Evolutionary conservation across 257 asterid species (phyloP).

Genomic region (Ballota nigra): DNA sequence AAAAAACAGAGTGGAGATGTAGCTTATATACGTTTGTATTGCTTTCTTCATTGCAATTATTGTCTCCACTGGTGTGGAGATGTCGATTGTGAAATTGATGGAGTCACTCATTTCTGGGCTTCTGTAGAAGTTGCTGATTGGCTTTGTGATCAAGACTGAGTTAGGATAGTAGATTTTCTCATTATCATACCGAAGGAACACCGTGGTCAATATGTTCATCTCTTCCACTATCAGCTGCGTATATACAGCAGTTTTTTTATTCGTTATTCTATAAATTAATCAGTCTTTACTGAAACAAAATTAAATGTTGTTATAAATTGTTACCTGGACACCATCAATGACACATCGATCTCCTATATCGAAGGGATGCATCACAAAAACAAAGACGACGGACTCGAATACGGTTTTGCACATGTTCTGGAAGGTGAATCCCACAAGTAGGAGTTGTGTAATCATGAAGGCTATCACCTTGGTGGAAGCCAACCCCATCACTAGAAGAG

Average conservation of each 20-base stretch:
- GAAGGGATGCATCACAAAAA: conserved; percentile 69
- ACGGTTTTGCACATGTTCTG: conserved; percentile 68
- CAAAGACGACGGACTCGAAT: conserved; percentile 60
- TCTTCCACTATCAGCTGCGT: conserved; percentile 62
- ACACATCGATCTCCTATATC: conserved; percentile 72
- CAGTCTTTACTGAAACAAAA: not conserved
- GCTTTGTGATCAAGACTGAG: conserved; percentile 46
- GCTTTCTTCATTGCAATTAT: conserved; percentile 52
- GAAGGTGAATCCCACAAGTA: conserved; percentile 60
- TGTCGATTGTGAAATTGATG: conserved; percentile 46
- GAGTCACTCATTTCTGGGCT: conserved; percentile 65
- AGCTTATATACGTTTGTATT: conserved; percentile 38
- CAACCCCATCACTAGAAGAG: conserved; percentile 49
- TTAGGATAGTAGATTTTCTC: conserved; percentile 68
- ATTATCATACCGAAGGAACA: conserved; percentile 56
- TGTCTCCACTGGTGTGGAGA: conserved; percentile 49
- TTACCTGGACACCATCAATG: conserved; percentile 66
- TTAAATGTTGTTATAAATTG: not conserved
- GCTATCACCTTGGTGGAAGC: conserved; percentile 55
- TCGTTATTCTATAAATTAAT: no score
- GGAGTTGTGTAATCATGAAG: conserved; percentile 51
- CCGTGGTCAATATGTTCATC: conserved; percentile 69
- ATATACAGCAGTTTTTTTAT: not conserved
- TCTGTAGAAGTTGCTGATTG: conserved; percentile 64
- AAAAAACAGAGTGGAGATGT: no score